Conservation (phyloP, 2,329 filamentous ascomycete species). For the Diatrype stigma region DNA sequence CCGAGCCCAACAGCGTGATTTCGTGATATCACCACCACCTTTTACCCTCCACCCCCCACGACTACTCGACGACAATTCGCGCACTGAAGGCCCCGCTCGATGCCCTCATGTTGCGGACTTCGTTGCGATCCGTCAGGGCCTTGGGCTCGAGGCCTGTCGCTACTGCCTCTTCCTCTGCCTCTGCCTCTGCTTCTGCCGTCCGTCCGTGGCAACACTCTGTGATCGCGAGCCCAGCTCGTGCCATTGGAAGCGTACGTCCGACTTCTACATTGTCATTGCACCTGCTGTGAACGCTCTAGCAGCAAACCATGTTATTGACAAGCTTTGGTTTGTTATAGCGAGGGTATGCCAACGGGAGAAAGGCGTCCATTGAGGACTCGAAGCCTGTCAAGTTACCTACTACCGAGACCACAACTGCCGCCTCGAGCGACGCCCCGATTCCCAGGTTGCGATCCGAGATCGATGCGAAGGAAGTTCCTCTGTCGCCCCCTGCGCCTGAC, state of each 20-base stretch:
- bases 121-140: slow-evolving; percentile 60
- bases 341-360: slow-evolving; percentile 52
- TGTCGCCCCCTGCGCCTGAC: slow-evolving; percentile 36
- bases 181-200: no score
- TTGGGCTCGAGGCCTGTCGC: slow-evolving; percentile 51
- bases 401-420: slow-evolving; percentile 48
- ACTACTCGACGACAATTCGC: no score
- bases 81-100: no score
- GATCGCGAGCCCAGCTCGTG: slow-evolving; percentile 32
- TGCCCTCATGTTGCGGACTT: slow-evolving; percentile 65
- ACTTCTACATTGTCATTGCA: neutral
- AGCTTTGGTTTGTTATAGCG: slow-evolving; percentile 38
- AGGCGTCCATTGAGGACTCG: slow-evolving; percentile 42
- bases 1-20: no score
- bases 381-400: slow-evolving; percentile 53
- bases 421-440: slow-evolving; percentile 37
- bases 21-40: no score
- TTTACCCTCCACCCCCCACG: slow-evolving; percentile 8
- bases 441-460: slow-evolving; percentile 31
- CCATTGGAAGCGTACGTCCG: slow-evolving; percentile 36
- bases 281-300: no score
- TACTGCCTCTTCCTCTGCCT: slow-evolving; percentile 39
- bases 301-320: no score
- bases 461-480: slow-evolving; percentile 33
- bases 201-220: slow-evolving; percentile 57